Percentiles rank a stretch among this genome's conserved stretches.
Conservation (phyloP, 768 basidiomycete genomes). For the Sarcodon aspratus region DNA sequence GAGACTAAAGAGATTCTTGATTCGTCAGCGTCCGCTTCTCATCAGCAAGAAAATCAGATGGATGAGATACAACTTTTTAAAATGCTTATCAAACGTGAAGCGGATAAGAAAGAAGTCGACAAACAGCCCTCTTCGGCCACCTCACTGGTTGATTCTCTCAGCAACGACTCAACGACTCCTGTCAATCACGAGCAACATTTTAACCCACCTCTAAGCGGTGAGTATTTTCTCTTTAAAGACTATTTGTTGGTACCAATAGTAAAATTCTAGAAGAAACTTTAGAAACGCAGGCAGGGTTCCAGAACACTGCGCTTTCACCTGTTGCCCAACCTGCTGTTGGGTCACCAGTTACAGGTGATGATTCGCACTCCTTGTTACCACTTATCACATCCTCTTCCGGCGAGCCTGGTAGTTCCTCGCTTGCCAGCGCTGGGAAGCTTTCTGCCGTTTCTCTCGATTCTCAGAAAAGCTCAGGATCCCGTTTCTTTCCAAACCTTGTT, state of each 20-base stretch:
- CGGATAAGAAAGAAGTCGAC: constrained; percentile 30
- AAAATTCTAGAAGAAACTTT: too few relatives aligned
- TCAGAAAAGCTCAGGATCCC: constrained; percentile 19
- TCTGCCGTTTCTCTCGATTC: constrained; percentile 1
- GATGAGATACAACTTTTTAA: constrained; percentile 84
- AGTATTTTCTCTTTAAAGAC: too few relatives aligned
- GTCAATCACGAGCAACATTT: too few relatives aligned
- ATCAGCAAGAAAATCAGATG: constrained; percentile 26
- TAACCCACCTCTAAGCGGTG: too few relatives aligned
- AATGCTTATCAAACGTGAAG: constrained; percentile 72
- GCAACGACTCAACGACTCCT: too few relatives aligned
- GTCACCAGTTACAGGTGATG: neutral
- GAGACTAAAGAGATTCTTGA: constrained; percentile 6
- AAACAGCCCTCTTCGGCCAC: neutral
- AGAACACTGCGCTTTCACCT: neutral
- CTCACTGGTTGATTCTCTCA: too few relatives aligned
- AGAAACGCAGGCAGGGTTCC: too few relatives aligned
- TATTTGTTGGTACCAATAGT: neutral
- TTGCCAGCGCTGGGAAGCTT: neutral
- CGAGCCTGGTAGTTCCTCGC: neutral
- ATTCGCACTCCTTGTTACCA: constrained; percentile 2
- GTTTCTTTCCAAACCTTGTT: constrained; percentile 22
- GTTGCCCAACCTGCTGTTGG: neutral
- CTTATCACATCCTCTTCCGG: constrained; percentile 3
- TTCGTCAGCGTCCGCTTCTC: neutral